phyloP scores from a whole-genome alignment of 2,329 filamentous ascomycete species.

The Xylariaceae sp. region DNA sequence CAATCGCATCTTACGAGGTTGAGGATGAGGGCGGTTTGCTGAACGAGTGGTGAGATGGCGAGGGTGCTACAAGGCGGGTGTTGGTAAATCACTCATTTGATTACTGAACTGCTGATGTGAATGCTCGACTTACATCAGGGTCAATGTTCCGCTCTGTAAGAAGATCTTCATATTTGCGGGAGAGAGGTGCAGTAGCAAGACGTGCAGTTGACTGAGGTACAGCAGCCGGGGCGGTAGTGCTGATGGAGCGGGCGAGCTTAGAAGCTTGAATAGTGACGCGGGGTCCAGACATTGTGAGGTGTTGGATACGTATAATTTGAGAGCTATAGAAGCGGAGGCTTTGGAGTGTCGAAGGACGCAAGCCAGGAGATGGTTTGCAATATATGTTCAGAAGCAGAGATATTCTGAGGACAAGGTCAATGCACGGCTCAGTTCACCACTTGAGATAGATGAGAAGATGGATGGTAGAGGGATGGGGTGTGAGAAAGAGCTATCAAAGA shows the following conservation, averaged over 20 bases:
- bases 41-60: constrained; percentile 29
- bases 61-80: constrained; percentile 18
- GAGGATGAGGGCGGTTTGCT: constrained; percentile 32
- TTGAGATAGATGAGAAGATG: background rate
- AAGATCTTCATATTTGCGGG: constrained; percentile 31
- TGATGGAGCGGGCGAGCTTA: constrained; percentile 28
- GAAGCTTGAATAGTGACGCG: constrained; percentile 27
- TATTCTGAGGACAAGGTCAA: background rate
- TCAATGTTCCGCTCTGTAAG: constrained; percentile 30
- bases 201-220: constrained; percentile 21
- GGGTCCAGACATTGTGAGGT: constrained; percentile 23
- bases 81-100: constrained; percentile 14
- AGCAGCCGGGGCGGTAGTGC: constrained; percentile 21
- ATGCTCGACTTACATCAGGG: constrained; percentile 23
- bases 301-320: background rate
- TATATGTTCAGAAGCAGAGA: background rate
- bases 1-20: constrained; percentile 45
- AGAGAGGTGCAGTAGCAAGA: constrained; percentile 24
- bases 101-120: background rate
- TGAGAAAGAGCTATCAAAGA: background rate
- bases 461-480: background rate
- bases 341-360: constrained; percentile 1
- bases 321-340: background rate
- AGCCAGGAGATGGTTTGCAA: background rate
- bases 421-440: background rate